Conservation (phyloP, 2,329 filamentous ascomycete species). For the Karstenula rhodostoma region DNA sequence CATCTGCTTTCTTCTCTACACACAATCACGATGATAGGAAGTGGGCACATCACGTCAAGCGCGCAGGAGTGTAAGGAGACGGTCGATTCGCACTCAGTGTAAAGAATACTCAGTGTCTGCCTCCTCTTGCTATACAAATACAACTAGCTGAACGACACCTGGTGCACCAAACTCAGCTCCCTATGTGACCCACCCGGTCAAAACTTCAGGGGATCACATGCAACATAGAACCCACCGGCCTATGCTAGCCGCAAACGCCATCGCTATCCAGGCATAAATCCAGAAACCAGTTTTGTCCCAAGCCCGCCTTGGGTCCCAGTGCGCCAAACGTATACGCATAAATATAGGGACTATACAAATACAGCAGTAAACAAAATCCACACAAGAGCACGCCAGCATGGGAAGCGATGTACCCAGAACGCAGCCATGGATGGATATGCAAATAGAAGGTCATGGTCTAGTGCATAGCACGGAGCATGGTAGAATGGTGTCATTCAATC, state of each 20-base stretch:
- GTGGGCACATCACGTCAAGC: too few relatives aligned
- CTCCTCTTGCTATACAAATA: constrained; percentile 23
- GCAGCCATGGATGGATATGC: constrained; percentile 1
- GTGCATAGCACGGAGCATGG: neutral
- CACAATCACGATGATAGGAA: too few relatives aligned
- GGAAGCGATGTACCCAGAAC: neutral
- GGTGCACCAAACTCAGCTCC: neutral
- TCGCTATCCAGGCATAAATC: constrained; percentile 31
- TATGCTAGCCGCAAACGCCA: constrained; percentile 10
- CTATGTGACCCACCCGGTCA: neutral
- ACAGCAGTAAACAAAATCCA: constrained; percentile 21
- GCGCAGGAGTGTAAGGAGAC: neutral
- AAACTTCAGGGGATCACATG: neutral
- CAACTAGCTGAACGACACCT: constrained; percentile 1
- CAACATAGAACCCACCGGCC: constrained; percentile 6
- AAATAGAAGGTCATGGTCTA: neutral
- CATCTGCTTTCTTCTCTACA: too few relatives aligned
- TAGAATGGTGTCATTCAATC: neutral
- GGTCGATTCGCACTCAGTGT: neutral
- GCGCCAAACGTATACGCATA: constrained; percentile 37
- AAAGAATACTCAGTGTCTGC: neutral
- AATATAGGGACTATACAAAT: constrained; percentile 15
- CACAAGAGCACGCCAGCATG: neutral
- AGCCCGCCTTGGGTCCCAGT: constrained; percentile 27
- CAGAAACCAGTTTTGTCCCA: constrained; percentile 24